Base-by-base conservation (phyloP, 148 eudicot genomes). In the Pouteria glomerata region DNA sequence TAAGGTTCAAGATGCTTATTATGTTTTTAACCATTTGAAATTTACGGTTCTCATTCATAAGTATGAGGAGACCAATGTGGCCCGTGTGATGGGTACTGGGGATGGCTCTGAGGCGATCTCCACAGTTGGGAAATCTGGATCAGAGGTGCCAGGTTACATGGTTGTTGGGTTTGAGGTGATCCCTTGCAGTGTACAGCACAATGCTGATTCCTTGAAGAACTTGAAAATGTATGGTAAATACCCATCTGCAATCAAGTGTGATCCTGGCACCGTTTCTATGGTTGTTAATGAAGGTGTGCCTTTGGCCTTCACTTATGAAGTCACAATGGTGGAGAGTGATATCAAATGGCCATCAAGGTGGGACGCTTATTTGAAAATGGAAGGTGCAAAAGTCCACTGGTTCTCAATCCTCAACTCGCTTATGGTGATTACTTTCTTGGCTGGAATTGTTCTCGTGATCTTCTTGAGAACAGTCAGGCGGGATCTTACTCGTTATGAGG, bases 331-430 rank as follows among this genome's bases (percentile, higher is more conserved):
- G 18, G 64, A 74, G 75, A 79, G 78, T 64, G 82, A 79, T 51
- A 79, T 79, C 42, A 79, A 79, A 16, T 79, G 82, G 82, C 82
- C 82, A 15, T 79, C 82, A 4, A 79, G 82, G 60, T 79, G 82
- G 82, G 82, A 75, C 50, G 78, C 78, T 59, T 75, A 75, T 68
- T 61, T 75, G 51, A 68, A 75, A 50, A 75, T 75, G 82, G 82
- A 73, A 42, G 82, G 82, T 29, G 73, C 82, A 6, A 74, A 79
- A 34, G 82, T 79, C 24, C 82, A 79, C 67, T 79, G 82, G 82
- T 79, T 79, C 26, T 79, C 82, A 0, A 79, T 79, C n/a, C 82
- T 79, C 30, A 23, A 79, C 57, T 51, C 82, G 41, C 69, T 79
- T 37, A 74, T 79, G 82, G 82, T 79, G 37, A 68, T 79, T 19